Base-by-base conservation (phyloP, 495 filamentous ascomycete species). In the Penicillium cinerascens region DNA sequence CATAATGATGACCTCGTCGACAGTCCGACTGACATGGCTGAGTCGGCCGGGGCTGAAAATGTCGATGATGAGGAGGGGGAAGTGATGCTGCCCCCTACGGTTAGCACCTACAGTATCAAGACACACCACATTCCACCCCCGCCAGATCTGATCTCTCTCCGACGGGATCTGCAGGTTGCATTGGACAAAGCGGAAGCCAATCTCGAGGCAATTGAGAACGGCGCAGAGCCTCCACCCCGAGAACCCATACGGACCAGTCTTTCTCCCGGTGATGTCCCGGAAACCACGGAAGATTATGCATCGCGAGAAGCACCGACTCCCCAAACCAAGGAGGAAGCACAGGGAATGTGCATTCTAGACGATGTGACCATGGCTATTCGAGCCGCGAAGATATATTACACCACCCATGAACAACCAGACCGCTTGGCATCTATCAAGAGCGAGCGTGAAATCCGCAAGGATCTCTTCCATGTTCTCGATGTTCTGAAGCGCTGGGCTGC, bases 371-470 rank as follows among this genome's bases (percentile, higher is more conserved):
- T 97, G 40, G 92, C 92, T 13, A 96, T 98, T 51, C 85, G 90
- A 29, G 92, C 95, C 6, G 93, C 93, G 29, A 96, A 91, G 65
- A 85, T 91, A 40, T 98, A 97, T 73, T 97, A 97, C 70, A 95
- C 91, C 6, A 72, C 87, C 1, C 91, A 97, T 63, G 83, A 91
- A 60, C 75, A 86, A 18, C 88, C 91, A 6, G 84, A 89, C 50
- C 85, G 88, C 21, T 73, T 97, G n/a, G 87, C 90, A 53, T 73
- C 82, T 33, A 91, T 97, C 74, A 89, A 87, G 60, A 86, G 85
- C 2, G 91, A 97, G 62, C 87, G 87, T 36, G 75, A 85, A 35
- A 87, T 97, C 37, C 82, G 91, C 25, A 75, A 81, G 54, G 93
- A 97, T 50, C 78, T 97, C 15, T 81, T 96, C 37, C 78, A 82